These are phyloP conservation scores for Talaromyces sp. DNA, from an alignment of 2,329 filamentous ascomycete species.

Conservation along the genomic window DNA sequence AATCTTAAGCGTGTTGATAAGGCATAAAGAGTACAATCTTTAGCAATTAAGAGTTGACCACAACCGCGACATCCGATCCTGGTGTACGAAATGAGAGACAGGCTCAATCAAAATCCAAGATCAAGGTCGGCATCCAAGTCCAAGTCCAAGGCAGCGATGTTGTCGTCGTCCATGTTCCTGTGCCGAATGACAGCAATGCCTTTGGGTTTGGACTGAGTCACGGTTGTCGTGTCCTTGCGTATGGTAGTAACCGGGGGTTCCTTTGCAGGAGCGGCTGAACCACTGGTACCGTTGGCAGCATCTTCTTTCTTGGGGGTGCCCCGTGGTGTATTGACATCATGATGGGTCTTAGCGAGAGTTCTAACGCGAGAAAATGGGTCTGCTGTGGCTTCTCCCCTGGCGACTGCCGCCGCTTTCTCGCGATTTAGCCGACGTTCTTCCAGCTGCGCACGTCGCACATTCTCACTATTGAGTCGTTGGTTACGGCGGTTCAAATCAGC, in stretches of 20 bases:
- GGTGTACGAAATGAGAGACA: not conserved
- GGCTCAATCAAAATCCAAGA: conserved; percentile 1
- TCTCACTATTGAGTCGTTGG: conserved; percentile 76
- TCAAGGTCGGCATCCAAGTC: conserved; percentile 75
- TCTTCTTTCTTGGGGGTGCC: conserved; percentile 35
- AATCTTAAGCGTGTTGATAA: not conserved
- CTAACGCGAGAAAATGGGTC: conserved; percentile 56
- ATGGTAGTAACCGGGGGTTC: conserved; percentile 44
- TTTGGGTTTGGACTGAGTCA: conserved; percentile 26
- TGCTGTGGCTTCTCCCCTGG: conserved; percentile 57
- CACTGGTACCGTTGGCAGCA: conserved; percentile 44
- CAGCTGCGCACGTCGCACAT: conserved; percentile 84
- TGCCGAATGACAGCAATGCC: conserved; percentile 65
- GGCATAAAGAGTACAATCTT: not conserved
- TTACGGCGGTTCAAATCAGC: conserved; percentile 80
- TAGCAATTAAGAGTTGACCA: not conserved
- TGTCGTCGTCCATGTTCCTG: conserved; percentile 82
- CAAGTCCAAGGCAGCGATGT: conserved; percentile 82
- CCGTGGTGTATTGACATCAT: conserved; percentile 53
- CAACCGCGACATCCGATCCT: not conserved
- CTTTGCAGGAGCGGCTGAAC: conserved; percentile 46
- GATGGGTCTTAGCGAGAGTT: conserved; percentile 63
- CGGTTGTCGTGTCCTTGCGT: conserved; percentile 30
- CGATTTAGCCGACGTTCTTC: conserved; percentile 66
- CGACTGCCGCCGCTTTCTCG: conserved; percentile 56